Conservation (phyloP, 2,329 filamentous ascomycete species). For the Arthrinium phaeospermum region DNA sequence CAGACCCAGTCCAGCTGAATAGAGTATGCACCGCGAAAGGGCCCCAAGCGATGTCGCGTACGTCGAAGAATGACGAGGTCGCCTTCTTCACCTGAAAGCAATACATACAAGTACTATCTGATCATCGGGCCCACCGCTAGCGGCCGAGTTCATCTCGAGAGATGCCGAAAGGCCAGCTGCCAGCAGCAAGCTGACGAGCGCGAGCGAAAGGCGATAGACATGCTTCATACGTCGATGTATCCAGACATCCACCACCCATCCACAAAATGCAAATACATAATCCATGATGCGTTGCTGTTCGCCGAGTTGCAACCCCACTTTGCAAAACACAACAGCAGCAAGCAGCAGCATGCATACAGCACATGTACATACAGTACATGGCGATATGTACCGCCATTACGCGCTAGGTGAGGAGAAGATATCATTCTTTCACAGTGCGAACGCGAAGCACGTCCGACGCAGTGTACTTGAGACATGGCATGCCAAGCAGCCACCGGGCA, state of each 20-base stretch:
- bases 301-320: slow-evolving; percentile 11
- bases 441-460: not conserved
- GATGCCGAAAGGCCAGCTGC: slow-evolving; percentile 17
- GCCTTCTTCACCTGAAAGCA: slow-evolving; percentile 11
- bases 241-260: not conserved
- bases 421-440: slow-evolving; percentile 10
- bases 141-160: slow-evolving; percentile 18
- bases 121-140: slow-evolving; percentile 21
- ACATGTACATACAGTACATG: slow-evolving; percentile 3
- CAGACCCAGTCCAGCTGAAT: slow-evolving; percentile 15
- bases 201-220: slow-evolving; percentile 1
- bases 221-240: slow-evolving; percentile 1
- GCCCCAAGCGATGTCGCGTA: slow-evolving; percentile 15
- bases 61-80: slow-evolving; percentile 13
- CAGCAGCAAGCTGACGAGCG: slow-evolving; percentile 5
- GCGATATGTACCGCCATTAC: not conserved
- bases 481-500: slow-evolving; percentile 9
- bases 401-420: slow-evolving; percentile 3
- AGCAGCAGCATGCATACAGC: slow-evolving; percentile 3
- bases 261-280: slow-evolving; percentile 14
- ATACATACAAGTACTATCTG: slow-evolving; percentile 16
- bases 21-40: slow-evolving; percentile 16
- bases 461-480: slow-evolving; percentile 14
- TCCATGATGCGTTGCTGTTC: slow-evolving; percentile 16
- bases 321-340: not conserved